These are phyloP conservation scores for Acidomyces sp. DNA, from an alignment of 495 filamentous ascomycete genomes.

Conservation along the genomic window DNA sequence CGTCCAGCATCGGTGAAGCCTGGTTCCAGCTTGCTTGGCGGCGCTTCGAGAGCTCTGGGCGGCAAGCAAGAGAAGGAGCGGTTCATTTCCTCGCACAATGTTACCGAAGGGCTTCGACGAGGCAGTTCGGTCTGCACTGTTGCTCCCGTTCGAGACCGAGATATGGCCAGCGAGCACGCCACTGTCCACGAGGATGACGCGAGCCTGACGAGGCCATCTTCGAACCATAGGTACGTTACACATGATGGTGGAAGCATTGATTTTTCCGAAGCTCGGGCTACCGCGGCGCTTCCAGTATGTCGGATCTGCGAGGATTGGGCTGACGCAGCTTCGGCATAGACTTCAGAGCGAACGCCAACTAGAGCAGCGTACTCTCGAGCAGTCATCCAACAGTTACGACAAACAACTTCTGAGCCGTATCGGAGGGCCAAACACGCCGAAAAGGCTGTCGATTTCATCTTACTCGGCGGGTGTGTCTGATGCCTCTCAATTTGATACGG, in stretches of 20 bases:
- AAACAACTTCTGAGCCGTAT: constrained; percentile 65
- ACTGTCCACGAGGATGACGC: constrained; percentile 38
- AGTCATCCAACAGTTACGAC: constrained; percentile 61
- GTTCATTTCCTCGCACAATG: constrained; percentile 29
- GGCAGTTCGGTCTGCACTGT: constrained; percentile 29
- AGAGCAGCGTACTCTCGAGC: constrained; percentile 43
- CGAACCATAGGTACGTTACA: constrained; percentile 15
- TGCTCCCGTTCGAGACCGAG: constrained; percentile 14
- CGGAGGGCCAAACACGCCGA: constrained; percentile 47
- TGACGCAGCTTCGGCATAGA: constrained; percentile 27
- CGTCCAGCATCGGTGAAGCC: constrained; percentile 29
- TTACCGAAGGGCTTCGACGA: constrained; percentile 24
- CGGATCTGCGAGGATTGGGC: neutral
- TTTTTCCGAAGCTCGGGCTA: too few relatives aligned
- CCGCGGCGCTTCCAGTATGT: too few relatives aligned
- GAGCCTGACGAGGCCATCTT: neutral
- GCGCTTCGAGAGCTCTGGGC: too few relatives aligned
- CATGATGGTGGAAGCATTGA: too few relatives aligned
- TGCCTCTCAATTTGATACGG: constrained; percentile 10
- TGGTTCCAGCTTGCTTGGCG: constrained; percentile 43
- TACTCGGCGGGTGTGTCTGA: constrained; percentile 17
- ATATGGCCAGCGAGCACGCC: constrained; percentile 20
- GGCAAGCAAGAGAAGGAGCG: constrained; percentile 33
- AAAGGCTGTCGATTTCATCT: constrained; percentile 30
- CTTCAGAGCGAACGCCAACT: constrained; percentile 47